Percentiles rank a stretch among this genome's conserved stretches.
Conservation (phyloP, 805 yeast species). For the Candida ortonii region DNA sequence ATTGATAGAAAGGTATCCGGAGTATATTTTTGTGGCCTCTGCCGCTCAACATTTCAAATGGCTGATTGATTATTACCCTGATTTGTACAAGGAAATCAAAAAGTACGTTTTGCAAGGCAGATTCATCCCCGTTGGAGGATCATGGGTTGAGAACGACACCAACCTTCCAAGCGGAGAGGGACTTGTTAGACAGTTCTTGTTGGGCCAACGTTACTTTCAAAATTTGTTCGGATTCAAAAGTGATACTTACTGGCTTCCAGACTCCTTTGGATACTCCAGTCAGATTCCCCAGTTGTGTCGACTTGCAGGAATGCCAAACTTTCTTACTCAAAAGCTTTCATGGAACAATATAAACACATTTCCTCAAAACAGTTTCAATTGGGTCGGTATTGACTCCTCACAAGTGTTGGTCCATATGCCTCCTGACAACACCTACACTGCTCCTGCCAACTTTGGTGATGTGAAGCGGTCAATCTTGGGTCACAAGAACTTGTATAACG, state of each 20-base stretch:
- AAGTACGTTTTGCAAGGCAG: conserved; percentile 67
- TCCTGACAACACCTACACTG: conserved; percentile 93
- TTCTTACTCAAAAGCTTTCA: conserved; percentile 88
- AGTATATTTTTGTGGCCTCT: conserved; percentile 89
- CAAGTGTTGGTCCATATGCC: conserved; percentile 97
- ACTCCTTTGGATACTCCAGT: conserved; percentile 93
- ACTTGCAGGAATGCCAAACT: conserved; percentile 77
- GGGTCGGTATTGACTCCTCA: conserved; percentile 94
- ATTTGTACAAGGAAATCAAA: conserved; percentile 60
- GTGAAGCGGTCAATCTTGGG: conserved; percentile 75
- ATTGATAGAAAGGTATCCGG: conserved; percentile 83
- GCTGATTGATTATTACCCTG: conserved; percentile 86
- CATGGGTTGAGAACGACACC: conserved; percentile 98
- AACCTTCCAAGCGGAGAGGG: conserved; percentile 96
- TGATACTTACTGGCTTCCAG: conserved; percentile 90
- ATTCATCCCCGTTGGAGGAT: conserved; percentile 90
- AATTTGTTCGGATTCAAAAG: conserved; percentile 76
- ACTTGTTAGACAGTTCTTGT: conserved; percentile 77
- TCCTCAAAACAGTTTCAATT: conserved; percentile 88
- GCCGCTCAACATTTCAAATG: conserved; percentile 96
- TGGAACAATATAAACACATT: conserved; percentile 95
- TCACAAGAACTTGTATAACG: conserved; percentile 80
- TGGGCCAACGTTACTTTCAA: conserved; percentile 85
- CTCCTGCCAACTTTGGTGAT: conserved; percentile 90
- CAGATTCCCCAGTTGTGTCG: conserved; percentile 94